A percentile compares a stretch with the other conserved stretches of the same genome.
Conservation (phyloP, 345 rosid genomes). For the Salix koriyanagi region DNA sequence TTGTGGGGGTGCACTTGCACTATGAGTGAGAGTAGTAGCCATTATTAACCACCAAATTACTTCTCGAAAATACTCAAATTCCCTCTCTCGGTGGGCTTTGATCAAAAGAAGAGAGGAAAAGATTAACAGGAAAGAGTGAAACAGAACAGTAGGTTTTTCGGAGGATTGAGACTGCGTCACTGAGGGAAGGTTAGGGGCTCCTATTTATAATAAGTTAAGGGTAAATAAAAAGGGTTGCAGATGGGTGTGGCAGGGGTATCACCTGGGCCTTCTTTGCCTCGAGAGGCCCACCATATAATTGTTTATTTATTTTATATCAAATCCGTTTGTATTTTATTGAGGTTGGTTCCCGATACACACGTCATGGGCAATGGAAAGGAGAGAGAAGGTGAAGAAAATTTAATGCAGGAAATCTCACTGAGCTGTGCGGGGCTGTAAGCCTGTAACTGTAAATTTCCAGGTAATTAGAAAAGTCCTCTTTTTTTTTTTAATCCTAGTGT, state of each 20-base stretch:
- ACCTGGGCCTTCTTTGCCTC: constrained; percentile 52
- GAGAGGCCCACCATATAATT: constrained; percentile 41
- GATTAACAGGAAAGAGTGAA: neutral
- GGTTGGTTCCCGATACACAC: constrained; percentile 35
- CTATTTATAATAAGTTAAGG: constrained; percentile 46
- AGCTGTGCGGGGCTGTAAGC: constrained; percentile 10
- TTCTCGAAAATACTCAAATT: neutral
- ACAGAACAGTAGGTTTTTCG: constrained; percentile 15
- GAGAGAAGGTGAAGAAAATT: constrained; percentile 9
- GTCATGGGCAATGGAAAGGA: constrained; percentile 23
- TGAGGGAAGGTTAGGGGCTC: constrained; percentile 21
- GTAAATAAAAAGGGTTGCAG: constrained; percentile 14
- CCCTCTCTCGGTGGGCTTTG: neutral
- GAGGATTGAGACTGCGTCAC: constrained; percentile 9
- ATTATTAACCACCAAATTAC: neutral
- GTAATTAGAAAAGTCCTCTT: neutral
- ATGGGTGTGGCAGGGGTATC: constrained; percentile 55
- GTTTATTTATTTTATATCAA: neutral
- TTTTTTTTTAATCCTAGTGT: neutral
- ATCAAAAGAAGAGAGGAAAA: neutral
- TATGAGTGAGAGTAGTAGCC: constrained; percentile 9
- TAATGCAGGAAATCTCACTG: constrained; percentile 41
- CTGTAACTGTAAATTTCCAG: neutral
- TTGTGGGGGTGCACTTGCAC: constrained; percentile 19
- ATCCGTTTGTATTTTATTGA: neutral